phyloP scores from a whole-genome alignment of 164 flowering plant species.

The Piper betle region DNA sequence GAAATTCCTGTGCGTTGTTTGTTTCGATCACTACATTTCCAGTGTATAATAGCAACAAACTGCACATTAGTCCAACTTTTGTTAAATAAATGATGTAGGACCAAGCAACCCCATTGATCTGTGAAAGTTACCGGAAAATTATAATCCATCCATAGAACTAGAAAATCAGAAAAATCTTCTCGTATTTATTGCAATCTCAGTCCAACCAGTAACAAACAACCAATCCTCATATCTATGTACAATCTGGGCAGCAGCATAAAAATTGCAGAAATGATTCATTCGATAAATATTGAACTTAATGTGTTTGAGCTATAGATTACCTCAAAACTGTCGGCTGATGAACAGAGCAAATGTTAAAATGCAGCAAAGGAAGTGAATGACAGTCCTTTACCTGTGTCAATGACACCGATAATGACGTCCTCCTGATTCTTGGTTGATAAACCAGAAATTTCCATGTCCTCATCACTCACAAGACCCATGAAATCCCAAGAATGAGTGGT shows the following conservation, averaged over 20 bases:
- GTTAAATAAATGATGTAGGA: neutral
- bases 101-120: neutral
- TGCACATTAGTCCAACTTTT: neutral
- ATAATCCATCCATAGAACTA: neutral
- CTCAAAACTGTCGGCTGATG: neutral
- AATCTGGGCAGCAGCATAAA: too few species aligned
- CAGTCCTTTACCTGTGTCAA: slow-evolving; percentile 49
- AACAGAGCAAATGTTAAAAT: too few species aligned
- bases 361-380: neutral
- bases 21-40: neutral
- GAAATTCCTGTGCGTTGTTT: neutral
- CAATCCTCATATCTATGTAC: too few species aligned
- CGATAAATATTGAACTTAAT: too few species aligned
- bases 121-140: neutral
- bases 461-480: slow-evolving; percentile 56
- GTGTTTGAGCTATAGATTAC: too few species aligned
- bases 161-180: neutral
- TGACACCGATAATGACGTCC: slow-evolving; percentile 57
- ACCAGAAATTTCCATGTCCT: slow-evolving; percentile 63
- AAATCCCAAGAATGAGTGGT: slow-evolving; percentile 91
- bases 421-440: slow-evolving; percentile 56
- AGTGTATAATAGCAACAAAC: too few species aligned
- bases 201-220: neutral
- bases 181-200: neutral
- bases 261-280: too few species aligned